Percentiles rank a stretch among this genome's conserved stretches.
Evolutionary conservation across 73 alveolate genomes (phyloP).

Genomic region (Uronychia setigera): DNA sequence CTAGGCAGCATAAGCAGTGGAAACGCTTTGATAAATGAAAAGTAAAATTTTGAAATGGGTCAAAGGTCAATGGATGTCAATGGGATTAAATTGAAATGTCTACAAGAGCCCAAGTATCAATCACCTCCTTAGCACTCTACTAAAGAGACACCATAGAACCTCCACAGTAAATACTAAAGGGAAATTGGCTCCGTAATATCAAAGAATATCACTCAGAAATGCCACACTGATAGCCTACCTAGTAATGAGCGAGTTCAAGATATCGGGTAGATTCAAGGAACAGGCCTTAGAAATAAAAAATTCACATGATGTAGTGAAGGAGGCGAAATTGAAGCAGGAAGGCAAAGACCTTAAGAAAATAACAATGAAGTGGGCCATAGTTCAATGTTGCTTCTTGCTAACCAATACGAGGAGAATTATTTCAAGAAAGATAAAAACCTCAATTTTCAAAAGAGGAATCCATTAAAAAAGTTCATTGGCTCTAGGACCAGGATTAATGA

Average conservation of each 20-base stretch:
- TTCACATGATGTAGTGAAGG: neutral
- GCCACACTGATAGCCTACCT: too few species aligned
- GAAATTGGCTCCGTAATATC: neutral
- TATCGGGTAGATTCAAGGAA: neutral
- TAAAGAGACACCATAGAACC: too few species aligned
- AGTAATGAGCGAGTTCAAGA: too few species aligned
- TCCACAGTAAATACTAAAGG: neutral
- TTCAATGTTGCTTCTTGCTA: too few species aligned
- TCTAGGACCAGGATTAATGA: neutral
- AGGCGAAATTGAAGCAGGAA: neutral
- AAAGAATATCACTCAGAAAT: too few species aligned
- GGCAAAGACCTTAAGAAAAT: too few species aligned
- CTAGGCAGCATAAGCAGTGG: neutral
- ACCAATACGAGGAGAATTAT: neutral
- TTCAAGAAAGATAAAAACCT: neutral
- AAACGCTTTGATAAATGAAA: neutral
- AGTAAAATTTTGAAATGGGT: neutral
- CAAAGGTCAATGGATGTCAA: neutral
- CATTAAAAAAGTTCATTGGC: too few species aligned
- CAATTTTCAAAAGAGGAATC: neutral
- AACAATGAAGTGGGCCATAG: too few species aligned
- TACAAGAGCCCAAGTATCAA: neutral
- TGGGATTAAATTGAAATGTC: neutral
- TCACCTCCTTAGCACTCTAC: too few species aligned
- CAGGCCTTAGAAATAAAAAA: neutral